phyloP scores from a whole-genome alignment of 441 rosid species.

The Pelargonium exstipulatum region DNA sequence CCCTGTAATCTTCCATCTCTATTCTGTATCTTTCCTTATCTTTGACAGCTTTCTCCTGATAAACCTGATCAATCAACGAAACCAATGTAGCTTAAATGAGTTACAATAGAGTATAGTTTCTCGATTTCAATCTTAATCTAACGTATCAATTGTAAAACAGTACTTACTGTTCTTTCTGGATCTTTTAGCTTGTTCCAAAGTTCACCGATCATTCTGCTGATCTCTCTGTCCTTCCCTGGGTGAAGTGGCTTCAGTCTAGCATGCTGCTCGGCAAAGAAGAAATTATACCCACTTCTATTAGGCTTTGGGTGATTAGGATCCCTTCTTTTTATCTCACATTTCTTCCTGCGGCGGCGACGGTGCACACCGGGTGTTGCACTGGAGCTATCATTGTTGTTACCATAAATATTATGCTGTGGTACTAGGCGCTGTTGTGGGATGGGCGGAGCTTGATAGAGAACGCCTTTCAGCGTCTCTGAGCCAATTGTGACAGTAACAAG shows the following conservation, averaged over 20 bases:
- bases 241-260: conserved; percentile 79
- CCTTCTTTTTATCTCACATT: conserved; percentile 74
- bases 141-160: not conserved
- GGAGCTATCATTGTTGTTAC: conserved; percentile 27
- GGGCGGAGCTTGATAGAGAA: conserved; percentile 60
- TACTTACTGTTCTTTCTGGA: conserved; percentile 49
- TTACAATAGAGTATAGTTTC: not conserved
- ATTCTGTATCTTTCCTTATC: conserved; percentile 82
- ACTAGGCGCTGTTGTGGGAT: conserved; percentile 24
- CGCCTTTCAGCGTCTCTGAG: conserved; percentile 71
- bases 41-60: conserved; percentile 69
- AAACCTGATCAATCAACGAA: conserved; percentile 43
- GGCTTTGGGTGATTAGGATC: conserved; percentile 96
- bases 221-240: conserved; percentile 92
- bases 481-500: conserved; percentile 80
- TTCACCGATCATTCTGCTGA: conserved; percentile 91
- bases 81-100: not conserved
- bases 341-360: conserved; percentile 72
- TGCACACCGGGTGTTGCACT: conserved; percentile 36
- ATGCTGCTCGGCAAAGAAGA: conserved; percentile 92
- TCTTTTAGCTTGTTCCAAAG: conserved; percentile 77
- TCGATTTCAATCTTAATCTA: not conserved
- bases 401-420: conserved; percentile 30
- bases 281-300: conserved; percentile 86
- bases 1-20: conserved; percentile 84